These are phyloP conservation scores for Dunaliella primolecta DNA, from an alignment of 139 green algal species.

Conservation along the genomic window DNA sequence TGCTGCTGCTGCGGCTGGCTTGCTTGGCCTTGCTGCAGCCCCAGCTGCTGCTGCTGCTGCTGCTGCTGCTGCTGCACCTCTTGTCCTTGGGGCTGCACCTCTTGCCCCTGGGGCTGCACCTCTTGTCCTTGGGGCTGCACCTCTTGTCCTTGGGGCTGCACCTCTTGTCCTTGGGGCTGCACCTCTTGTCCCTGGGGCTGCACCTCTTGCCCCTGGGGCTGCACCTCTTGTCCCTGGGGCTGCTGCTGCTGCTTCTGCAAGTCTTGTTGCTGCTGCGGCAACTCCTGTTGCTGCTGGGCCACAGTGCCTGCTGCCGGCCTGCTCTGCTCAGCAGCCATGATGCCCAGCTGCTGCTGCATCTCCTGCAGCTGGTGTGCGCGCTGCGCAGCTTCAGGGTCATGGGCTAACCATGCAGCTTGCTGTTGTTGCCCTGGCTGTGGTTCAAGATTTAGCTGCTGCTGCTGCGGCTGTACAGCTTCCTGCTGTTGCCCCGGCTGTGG, in stretches of 20 bases:
- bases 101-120: conserved; percentile 17
- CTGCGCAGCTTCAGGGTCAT: conserved; percentile 2
- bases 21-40: neutral
- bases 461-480: too few species aligned
- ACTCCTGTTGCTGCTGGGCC: neutral
- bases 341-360: neutral
- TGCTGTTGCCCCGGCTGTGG: too few species aligned
- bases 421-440: neutral
- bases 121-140: neutral
- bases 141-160: neutral
- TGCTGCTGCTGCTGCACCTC: neutral
- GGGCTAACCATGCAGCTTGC: neutral
- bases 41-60: neutral
- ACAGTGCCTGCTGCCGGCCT: conserved; percentile 3
- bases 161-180: neutral
- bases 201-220: neutral
- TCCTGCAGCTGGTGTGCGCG: neutral
- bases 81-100: conserved; percentile 1
- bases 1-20: too few species aligned
- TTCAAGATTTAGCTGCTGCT: neutral
- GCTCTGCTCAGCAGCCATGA: neutral
- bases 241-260: neutral
- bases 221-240: neutral
- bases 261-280: neutral
- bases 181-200: neutral